Evolutionary conservation across 176 grass and related monocot genomes (phyloP).

Genomic region (Elaeis guineensis): DNA sequence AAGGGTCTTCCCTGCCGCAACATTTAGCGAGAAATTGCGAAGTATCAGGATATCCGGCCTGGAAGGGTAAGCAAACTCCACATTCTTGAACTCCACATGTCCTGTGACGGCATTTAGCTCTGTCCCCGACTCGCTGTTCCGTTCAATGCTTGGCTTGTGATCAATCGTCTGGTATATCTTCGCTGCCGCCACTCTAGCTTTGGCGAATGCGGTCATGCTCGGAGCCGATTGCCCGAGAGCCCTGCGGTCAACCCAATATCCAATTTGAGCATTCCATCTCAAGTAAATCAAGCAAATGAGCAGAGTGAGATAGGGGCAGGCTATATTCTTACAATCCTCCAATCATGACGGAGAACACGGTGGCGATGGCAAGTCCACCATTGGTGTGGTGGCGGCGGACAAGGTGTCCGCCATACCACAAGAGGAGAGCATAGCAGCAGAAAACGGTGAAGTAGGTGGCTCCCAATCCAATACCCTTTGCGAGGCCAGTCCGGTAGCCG

Average conservation of each 20-base stretch:
- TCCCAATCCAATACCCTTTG: conserved; percentile 80
- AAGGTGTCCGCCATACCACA: conserved; percentile 87
- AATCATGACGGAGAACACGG: conserved; percentile 83
- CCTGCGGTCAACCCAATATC: too few species aligned
- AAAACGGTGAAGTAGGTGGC: conserved; percentile 87
- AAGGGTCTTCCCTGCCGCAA: conserved; percentile 23
- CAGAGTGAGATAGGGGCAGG: too few species aligned
- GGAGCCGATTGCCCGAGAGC: too few species aligned
- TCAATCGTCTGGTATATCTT: too few species aligned
- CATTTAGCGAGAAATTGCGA: conserved; percentile 17
- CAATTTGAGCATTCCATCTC: too few species aligned
- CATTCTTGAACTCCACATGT: conserved; percentile 44
- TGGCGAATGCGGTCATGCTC: too few species aligned
- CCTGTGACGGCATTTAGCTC: neutral
- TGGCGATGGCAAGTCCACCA: conserved; percentile 79
- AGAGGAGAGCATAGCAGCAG: conserved; percentile 86
- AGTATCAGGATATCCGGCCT: conserved; percentile 45
- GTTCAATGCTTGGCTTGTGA: too few species aligned
- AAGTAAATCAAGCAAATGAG: too few species aligned
- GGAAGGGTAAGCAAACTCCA: conserved; percentile 47
- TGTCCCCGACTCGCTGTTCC: too few species aligned
- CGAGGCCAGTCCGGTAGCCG: conserved; percentile 82
- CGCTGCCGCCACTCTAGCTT: too few species aligned
- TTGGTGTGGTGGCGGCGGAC: conserved; percentile 70
- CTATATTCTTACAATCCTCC: conserved; percentile 57